Percentiles rank a stretch among this genome's conserved stretches.
Evolutionary conservation across 192 early-diverging fungal species (phyloP).

Genomic region (Coemansia sp.): DNA sequence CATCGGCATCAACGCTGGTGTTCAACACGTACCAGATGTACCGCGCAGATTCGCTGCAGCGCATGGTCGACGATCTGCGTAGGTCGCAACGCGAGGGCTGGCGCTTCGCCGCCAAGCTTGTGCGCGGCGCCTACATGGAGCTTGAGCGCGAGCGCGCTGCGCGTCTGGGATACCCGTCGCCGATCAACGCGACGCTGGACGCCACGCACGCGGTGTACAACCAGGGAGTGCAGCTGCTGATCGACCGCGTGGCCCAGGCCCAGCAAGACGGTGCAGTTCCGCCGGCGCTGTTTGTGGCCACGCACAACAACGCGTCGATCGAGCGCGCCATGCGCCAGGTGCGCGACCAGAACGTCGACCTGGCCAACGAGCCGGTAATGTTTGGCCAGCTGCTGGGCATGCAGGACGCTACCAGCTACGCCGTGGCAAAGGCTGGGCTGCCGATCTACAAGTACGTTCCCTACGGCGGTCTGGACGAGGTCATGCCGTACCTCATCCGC

Average conservation of each 20-base stretch:
- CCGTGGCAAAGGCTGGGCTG: constrained; percentile 73
- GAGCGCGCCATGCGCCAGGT: constrained; percentile 63
- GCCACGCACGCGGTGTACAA: constrained; percentile 87
- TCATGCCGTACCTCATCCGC: constrained; percentile 91
- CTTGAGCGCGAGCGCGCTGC: constrained; percentile 71
- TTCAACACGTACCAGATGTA: constrained; percentile 99
- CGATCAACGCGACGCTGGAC: constrained; percentile 77
- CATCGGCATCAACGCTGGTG: constrained; percentile 61
- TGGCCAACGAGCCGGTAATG: constrained; percentile 65
- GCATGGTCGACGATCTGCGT: constrained; percentile 68
- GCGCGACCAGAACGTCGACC: constrained; percentile 59
- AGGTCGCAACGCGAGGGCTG: constrained; percentile 71
- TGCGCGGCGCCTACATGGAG: constrained; percentile 86
- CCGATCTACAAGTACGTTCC: constrained; percentile 92
- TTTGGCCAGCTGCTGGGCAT: constrained; percentile 95
- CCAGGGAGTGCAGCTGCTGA: constrained; percentile 69
- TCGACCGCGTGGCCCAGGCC: constrained; percentile 59
- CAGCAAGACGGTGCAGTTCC: constrained; percentile 29
- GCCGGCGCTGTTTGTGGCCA: constrained; percentile 80
- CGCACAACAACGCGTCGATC: constrained; percentile 86
- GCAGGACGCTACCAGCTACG: constrained; percentile 87
- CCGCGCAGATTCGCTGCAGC: constrained; percentile 64
- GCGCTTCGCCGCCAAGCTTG: constrained; percentile 83
- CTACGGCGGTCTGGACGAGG: constrained; percentile 86
- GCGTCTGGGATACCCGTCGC: constrained; percentile 68